Evolutionary conservation across 2,329 filamentous ascomycete genomes (phyloP).

Genomic region (Colletotrichum chlorophyti): DNA sequence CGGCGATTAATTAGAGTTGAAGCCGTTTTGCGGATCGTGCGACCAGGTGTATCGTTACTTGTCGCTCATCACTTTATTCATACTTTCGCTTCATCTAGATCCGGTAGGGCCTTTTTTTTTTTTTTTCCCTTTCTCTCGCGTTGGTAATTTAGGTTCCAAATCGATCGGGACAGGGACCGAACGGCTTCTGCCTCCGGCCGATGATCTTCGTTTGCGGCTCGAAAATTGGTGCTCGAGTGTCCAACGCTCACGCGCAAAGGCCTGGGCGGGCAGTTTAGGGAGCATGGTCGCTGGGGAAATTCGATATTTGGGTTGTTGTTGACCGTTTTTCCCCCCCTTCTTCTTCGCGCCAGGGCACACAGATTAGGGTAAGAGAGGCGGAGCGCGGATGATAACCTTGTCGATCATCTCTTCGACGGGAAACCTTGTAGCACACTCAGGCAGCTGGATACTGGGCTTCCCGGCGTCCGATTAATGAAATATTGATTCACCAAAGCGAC

Average conservation of each 20-base stretch:
- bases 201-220: slow-evolving; percentile 3
- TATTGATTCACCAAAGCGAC: background rate
- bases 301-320: background rate
- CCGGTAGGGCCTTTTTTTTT: too few relatives aligned
- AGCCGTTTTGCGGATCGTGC: slow-evolving; percentile 22
- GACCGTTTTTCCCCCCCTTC: too few relatives aligned
- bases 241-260: background rate
- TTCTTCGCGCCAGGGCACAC: too few relatives aligned
- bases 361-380: slow-evolving; percentile 21
- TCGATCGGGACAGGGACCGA: background rate
- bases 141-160: too few relatives aligned
- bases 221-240: background rate
- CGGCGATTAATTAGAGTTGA: slow-evolving; percentile 10
- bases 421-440: background rate
- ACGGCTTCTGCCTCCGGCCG: background rate
- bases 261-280: background rate
- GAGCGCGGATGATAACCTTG: slow-evolving; percentile 8
- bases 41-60: too few relatives aligned
- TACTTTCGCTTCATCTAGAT: background rate
- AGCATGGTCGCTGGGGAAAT: background rate
- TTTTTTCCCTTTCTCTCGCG: too few relatives aligned
- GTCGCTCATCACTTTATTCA: background rate
- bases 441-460: slow-evolving; percentile 13
- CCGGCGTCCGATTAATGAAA: slow-evolving; percentile 19
- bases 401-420: background rate